Evolutionary conservation across 1,139 yeast species (phyloP).

Genomic region (Kodamaea ohmeri): DNA sequence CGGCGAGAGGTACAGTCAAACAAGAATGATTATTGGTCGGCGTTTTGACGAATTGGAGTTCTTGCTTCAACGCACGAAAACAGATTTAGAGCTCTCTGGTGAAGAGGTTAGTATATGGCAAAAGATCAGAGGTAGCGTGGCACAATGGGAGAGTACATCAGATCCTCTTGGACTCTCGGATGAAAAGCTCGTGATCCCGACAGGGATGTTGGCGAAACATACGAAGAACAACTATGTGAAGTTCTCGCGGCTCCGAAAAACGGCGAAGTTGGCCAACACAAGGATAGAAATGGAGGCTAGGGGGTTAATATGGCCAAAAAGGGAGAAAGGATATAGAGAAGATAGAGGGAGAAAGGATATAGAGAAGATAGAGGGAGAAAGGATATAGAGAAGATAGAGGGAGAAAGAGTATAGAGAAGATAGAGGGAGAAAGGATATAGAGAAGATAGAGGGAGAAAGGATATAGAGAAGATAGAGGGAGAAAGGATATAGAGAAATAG

Average conservation of each 20-base stretch:
- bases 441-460: too few species aligned
- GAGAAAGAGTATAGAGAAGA: too few species aligned
- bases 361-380: neutral
- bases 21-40: slow-evolving; percentile 21
- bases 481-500: too few species aligned
- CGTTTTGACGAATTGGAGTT: slow-evolving; percentile 10
- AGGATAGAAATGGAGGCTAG: slow-evolving; percentile 6
- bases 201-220: slow-evolving; percentile 8
- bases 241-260: slow-evolving; percentile 20
- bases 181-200: slow-evolving; percentile 6
- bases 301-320: slow-evolving; percentile 1
- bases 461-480: too few species aligned
- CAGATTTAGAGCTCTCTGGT: slow-evolving; percentile 11
- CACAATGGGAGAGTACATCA: neutral
- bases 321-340: neutral
- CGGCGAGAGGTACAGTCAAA: slow-evolving; percentile 30
- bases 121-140: slow-evolving; percentile 11
- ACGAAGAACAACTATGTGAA: slow-evolving; percentile 11
- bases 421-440: too few species aligned
- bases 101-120: slow-evolving; percentile 20
- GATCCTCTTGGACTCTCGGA: slow-evolving; percentile 7
- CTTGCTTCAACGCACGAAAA: slow-evolving; percentile 4
- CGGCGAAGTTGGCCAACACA: slow-evolving; percentile 9
- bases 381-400: too few species aligned
- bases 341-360: neutral